Evolutionary conservation across 495 filamentous ascomycete species (phyloP).

Genomic region (Talaromyces nanjingensis): DNA sequence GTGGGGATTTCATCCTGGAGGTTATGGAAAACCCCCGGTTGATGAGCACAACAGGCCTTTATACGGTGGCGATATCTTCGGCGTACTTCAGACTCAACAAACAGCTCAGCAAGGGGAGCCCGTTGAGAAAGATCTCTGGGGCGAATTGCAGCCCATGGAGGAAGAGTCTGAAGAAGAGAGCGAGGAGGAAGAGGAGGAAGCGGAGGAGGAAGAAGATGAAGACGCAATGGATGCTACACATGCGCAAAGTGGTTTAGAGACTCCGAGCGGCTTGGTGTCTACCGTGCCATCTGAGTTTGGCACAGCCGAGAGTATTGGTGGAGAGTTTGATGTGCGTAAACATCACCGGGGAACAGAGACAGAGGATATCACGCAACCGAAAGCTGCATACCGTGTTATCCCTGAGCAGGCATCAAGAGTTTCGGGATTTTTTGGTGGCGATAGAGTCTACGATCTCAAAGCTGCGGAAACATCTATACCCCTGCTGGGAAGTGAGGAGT

Average conservation of each 20-base stretch:
- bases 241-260: slow-evolving; percentile 72
- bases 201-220: slow-evolving; percentile 68
- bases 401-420: slow-evolving; percentile 77
- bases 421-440: slow-evolving; percentile 93
- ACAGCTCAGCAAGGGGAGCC: slow-evolving; percentile 63
- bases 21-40: slow-evolving; percentile 91
- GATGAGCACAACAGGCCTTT: slow-evolving; percentile 86
- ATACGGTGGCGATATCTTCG: slow-evolving; percentile 92
- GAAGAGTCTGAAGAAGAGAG: slow-evolving; percentile 78
- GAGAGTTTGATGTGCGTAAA: slow-evolving; percentile 90
- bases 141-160: slow-evolving; percentile 80
- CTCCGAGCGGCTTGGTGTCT: slow-evolving; percentile 72
- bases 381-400: slow-evolving; percentile 80
- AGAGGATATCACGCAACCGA: slow-evolving; percentile 67
- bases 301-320: slow-evolving; percentile 63
- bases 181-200: slow-evolving; percentile 57
- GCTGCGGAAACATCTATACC: slow-evolving; percentile 46
- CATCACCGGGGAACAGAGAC: slow-evolving; percentile 80
- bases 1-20: slow-evolving; percentile 94
- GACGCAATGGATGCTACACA: slow-evolving; percentile 57
- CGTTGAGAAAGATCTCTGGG: slow-evolving; percentile 86
- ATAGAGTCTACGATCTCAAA: slow-evolving; percentile 82
- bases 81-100: slow-evolving; percentile 62
- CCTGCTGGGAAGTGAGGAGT: slow-evolving; percentile 75
- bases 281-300: slow-evolving; percentile 71